These are phyloP conservation scores for Flaveria robusta DNA, from an alignment of 129 eudicot species.

Conservation along the genomic window DNA sequence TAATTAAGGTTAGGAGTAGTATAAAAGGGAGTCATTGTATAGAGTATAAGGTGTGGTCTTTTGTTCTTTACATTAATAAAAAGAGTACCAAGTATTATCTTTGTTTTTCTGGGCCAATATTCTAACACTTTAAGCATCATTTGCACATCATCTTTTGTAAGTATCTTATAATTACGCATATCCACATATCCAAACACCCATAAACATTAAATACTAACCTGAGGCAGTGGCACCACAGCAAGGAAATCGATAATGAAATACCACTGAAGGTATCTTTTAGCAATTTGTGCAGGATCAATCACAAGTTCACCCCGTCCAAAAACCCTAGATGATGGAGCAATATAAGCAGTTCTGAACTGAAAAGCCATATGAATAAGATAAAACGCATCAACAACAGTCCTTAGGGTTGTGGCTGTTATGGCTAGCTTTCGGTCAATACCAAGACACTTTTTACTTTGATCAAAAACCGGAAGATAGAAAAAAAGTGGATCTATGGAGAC, in stretches of 20 bases:
- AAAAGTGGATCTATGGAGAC: conserved; percentile 85
- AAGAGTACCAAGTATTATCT: too few species aligned
- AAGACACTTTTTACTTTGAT: conserved; percentile 46
- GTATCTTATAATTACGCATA: not conserved
- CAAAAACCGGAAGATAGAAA: conserved; percentile 79
- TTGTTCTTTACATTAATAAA: too few species aligned
- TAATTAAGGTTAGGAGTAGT: too few species aligned
- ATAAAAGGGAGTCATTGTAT: too few species aligned
- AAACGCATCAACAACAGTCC: conserved; percentile 76
- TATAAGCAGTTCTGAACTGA: conserved; percentile 86
- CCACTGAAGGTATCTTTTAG: conserved; percentile 71
- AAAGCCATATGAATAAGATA: conserved; percentile 87
- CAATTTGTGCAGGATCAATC: conserved; percentile 84
- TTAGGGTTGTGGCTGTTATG: conserved; percentile 65
- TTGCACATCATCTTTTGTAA: not conserved
- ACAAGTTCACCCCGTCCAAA: conserved; percentile 98
- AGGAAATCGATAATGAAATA: conserved; percentile 82
- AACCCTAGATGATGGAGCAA: conserved; percentile 95
- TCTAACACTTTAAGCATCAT: not conserved
- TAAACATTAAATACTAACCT: conserved; percentile 46
- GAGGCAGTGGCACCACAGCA: conserved; percentile 86
- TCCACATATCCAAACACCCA: not conserved
- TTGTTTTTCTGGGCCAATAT: too few species aligned
- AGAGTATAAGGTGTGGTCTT: too few species aligned
- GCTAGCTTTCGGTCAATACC: conserved; percentile 74